Conservation (phyloP, 768 basidiomycete genomes). For the Amanita inopinata region DNA sequence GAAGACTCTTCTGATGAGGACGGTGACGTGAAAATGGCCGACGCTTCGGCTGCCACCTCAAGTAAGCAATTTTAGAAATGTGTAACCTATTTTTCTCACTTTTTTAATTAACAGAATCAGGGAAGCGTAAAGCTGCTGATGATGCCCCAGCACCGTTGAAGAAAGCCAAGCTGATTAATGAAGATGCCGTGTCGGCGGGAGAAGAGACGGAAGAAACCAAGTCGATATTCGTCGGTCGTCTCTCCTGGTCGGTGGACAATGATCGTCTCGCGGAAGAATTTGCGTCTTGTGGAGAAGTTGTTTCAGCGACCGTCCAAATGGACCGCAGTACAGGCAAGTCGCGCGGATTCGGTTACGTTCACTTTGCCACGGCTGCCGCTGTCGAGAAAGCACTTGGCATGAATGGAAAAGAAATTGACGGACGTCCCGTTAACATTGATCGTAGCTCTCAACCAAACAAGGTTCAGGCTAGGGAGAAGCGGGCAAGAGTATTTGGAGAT, state of each 20-base stretch:
- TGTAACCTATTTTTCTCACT: slow-evolving; percentile 7
- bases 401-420: slow-evolving; percentile 87
- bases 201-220: slow-evolving; percentile 39
- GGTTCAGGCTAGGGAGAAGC: slow-evolving; percentile 47
- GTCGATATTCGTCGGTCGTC: slow-evolving; percentile 83
- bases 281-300: slow-evolving; percentile 78
- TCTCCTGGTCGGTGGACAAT: slow-evolving; percentile 96
- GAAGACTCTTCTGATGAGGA: slow-evolving; percentile 18
- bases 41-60: slow-evolving; percentile 28
- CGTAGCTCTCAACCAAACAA: slow-evolving; percentile 58
- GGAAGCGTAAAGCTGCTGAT: slow-evolving; percentile 78
- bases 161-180: slow-evolving; percentile 72
- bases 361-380: slow-evolving; percentile 60
- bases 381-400: slow-evolving; percentile 74
- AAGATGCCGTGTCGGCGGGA: slow-evolving; percentile 32
- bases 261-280: slow-evolving; percentile 93
- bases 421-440: slow-evolving; percentile 81
- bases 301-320: slow-evolving; percentile 80
- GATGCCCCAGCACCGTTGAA: slow-evolving; percentile 54
- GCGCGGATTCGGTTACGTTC: slow-evolving; percentile 79
- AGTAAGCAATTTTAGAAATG: slow-evolving; percentile 20
- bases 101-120: slow-evolving; percentile 21
- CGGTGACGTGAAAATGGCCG: slow-evolving; percentile 53
- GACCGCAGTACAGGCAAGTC: slow-evolving; percentile 77
- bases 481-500: slow-evolving; percentile 75